These are phyloP conservation scores for Auricularia sp. DNA, from an alignment of 768 basidiomycete genomes.

Conservation along the genomic window DNA sequence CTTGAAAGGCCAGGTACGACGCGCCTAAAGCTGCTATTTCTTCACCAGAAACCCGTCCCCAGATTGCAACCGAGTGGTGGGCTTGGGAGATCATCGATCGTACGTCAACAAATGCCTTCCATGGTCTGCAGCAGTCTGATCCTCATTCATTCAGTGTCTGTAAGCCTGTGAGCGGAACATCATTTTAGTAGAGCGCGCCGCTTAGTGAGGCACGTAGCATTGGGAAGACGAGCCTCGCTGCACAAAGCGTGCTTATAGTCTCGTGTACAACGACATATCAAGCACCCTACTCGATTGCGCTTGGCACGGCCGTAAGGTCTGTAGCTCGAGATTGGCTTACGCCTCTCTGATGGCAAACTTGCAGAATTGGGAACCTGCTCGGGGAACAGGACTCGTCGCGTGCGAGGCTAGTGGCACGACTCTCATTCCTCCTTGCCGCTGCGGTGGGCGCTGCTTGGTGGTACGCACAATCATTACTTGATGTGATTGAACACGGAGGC, in stretches of 20 bases:
- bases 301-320: conserved; percentile 67
- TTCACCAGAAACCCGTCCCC: conserved; percentile 30
- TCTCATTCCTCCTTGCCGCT: conserved; percentile 57
- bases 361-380: conserved; percentile 78
- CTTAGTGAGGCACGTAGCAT: conserved; percentile 33
- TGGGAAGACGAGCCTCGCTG: conserved; percentile 72
- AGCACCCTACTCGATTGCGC: conserved; percentile 68
- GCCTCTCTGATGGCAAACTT: no score
- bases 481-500: background rate
- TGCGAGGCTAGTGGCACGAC: conserved; percentile 57
- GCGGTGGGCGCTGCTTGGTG: conserved; percentile 57
- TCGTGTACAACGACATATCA: conserved; percentile 73
- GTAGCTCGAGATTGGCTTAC: conserved; percentile 33
- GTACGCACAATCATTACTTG: conserved; percentile 23
- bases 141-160: no score
- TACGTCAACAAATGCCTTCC: no score
- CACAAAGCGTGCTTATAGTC: conserved; percentile 77
- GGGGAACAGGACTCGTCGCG: conserved; percentile 70
- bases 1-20: background rate
- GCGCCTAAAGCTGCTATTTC: background rate
- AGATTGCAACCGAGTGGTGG: conserved; percentile 93
- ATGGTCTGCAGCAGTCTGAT: no score
- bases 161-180: no score
- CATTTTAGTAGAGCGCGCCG: no score
- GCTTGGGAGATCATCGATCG: conserved; percentile 74